Percentiles rank a stretch among this genome's conserved stretches.
These are phyloP conservation scores for Cystofilobasidium macerans DNA, from an alignment of 768 basidiomycete genomes.

Conservation along the genomic window DNA sequence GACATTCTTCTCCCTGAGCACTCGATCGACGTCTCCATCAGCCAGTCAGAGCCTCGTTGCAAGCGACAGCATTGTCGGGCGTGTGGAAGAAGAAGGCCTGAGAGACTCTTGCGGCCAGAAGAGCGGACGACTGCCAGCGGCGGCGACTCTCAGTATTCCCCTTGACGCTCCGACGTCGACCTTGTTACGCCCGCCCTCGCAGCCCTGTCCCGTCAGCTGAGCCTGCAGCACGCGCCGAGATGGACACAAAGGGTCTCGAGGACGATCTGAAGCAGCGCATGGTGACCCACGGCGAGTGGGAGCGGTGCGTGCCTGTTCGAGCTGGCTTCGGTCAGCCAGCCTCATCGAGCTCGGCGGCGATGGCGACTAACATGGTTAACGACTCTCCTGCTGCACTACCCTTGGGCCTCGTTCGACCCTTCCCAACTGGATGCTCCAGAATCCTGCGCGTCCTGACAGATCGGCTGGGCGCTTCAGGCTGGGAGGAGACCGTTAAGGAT, in stretches of 20 bases:
- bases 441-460: neutral
- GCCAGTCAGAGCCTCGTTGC: too few species aligned
- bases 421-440: neutral
- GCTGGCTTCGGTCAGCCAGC: neutral
- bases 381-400: too few species aligned
- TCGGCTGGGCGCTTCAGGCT: neutral
- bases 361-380: neutral
- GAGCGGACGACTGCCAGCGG: too few species aligned
- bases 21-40: too few species aligned
- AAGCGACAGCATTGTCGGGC: too few species aligned
- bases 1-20: too few species aligned
- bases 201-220: too few species aligned
- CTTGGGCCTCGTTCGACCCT: neutral
- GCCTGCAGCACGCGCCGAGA: neutral
- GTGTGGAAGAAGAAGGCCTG: too few species aligned
- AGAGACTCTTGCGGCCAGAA: too few species aligned
- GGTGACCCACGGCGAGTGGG: slow-evolving; percentile 7
- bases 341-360: neutral
- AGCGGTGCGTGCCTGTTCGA: neutral
- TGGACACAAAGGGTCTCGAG: slow-evolving; percentile 6
- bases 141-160: too few species aligned
- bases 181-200: too few species aligned
- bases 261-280: neutral
- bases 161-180: too few species aligned
- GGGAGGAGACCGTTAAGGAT: neutral